Conservation (phyloP, 2,329 filamentous ascomycete genomes). For the Nemania sp. region DNA sequence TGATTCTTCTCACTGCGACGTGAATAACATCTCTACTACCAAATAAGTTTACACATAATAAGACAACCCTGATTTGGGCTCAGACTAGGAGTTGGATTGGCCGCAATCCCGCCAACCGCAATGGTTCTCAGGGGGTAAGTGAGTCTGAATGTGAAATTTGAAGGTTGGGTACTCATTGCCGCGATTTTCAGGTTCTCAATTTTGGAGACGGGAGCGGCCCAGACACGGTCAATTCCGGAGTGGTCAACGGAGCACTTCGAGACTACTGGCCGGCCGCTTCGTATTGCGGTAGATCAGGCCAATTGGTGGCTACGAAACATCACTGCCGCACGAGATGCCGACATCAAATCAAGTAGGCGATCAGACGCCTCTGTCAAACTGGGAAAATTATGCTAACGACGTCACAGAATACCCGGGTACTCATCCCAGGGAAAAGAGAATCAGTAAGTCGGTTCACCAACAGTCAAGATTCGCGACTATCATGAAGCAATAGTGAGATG, state of each 20-base stretch:
- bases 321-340: constrained; percentile 22
- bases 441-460: constrained; percentile 17
- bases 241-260: constrained; percentile 32
- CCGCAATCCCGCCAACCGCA: background rate
- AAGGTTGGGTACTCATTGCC: background rate
- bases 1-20: constrained; percentile 3
- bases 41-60: background rate
- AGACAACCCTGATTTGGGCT: background rate
- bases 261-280: constrained; percentile 28
- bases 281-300: constrained; percentile 33
- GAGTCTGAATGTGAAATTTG: background rate
- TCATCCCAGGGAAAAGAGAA: constrained; percentile 30
- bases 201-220: constrained; percentile 17
- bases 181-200: constrained; percentile 23
- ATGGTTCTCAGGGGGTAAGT: constrained; percentile 26
- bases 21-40: background rate
- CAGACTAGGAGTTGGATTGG: background rate
- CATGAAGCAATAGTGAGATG: background rate
- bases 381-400: constrained; percentile 18
- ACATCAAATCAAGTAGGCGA: constrained; percentile 24
- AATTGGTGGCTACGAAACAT: constrained; percentile 31
- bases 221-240: constrained; percentile 24
- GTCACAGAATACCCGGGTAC: constrained; percentile 26
- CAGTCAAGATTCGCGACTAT: background rate
- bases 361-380: background rate